These are phyloP conservation scores for Fusarium nurragi DNA, from an alignment of 2,329 filamentous ascomycete species.

Conservation along the genomic window DNA sequence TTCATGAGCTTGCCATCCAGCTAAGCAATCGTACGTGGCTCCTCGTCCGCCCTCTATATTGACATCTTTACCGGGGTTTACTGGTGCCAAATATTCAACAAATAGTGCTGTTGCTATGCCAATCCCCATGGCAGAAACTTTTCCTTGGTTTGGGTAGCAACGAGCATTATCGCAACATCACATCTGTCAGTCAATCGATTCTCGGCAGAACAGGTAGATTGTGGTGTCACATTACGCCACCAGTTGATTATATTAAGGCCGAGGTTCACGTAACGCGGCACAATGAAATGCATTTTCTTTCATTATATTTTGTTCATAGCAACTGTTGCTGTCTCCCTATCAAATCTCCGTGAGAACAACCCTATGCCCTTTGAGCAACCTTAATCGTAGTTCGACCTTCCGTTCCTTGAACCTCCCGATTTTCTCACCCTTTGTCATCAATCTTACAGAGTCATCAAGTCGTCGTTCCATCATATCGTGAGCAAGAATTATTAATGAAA, in stretches of 20 bases:
- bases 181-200: not conserved
- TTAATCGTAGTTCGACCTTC: not conserved
- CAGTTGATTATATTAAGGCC: conserved; percentile 5
- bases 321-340: conserved; percentile 11
- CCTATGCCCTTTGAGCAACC: conserved; percentile 1
- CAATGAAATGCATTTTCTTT: not conserved
- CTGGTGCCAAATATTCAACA: conserved; percentile 20
- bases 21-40: conserved; percentile 29
- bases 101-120: conserved; percentile 14
- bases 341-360: not conserved
- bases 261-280: not conserved
- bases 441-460: conserved; percentile 31
- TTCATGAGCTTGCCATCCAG: conserved; percentile 27
- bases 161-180: not conserved
- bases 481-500: conserved; percentile 28
- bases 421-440: conserved; percentile 23
- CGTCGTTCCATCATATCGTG: conserved; percentile 29
- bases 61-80: conserved; percentile 5
- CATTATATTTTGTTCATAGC: conserved; percentile 20
- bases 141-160: not conserved
- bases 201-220: not conserved
- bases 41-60: not conserved
- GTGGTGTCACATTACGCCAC: conserved; percentile 1
- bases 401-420: not conserved
- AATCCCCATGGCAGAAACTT: not conserved